Conservation (phyloP, 331 rosid species). For the Quercus tomentella region DNA sequence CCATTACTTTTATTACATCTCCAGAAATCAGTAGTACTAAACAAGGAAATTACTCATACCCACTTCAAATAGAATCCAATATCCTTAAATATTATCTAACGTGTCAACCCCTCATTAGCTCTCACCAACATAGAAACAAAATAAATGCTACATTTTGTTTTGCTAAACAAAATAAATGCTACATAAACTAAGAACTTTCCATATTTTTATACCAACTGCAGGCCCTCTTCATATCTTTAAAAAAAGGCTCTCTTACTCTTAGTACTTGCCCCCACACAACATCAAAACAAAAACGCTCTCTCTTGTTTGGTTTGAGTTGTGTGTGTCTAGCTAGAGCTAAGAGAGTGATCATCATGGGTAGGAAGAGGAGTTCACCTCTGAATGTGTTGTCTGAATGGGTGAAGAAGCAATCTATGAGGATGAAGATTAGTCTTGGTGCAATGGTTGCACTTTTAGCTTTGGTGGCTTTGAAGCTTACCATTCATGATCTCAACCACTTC, state of each 20-base stretch:
- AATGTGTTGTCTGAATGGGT: slow-evolving; percentile 38
- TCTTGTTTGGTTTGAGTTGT: too few species aligned
- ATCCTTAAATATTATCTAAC: background rate
- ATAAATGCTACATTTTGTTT: slow-evolving; percentile 17
- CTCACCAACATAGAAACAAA: background rate
- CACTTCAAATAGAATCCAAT: background rate
- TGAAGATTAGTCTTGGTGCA: slow-evolving; percentile 38
- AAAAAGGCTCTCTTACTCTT: background rate
- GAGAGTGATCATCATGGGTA: slow-evolving; percentile 34
- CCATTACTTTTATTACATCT: too few species aligned
- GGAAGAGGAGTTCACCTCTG: slow-evolving; percentile 26
- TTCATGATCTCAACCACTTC: slow-evolving; percentile 25
- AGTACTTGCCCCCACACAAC: background rate
- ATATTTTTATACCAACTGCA: slow-evolving; percentile 11
- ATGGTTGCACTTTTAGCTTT: slow-evolving; percentile 38
- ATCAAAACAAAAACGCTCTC: background rate
- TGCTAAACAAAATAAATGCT: too few species aligned
- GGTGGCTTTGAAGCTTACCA: slow-evolving; percentile 31
- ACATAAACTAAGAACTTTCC: too few species aligned
- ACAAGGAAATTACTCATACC: background rate
- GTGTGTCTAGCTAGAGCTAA: background rate
- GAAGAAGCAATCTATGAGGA: slow-evolving; percentile 39
- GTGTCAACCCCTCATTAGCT: background rate
- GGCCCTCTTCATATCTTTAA: slow-evolving; percentile 23
- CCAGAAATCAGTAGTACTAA: background rate